Base-by-base conservation (phyloP, 345 rosid species). In the Boechera divaricarpa region DNA sequence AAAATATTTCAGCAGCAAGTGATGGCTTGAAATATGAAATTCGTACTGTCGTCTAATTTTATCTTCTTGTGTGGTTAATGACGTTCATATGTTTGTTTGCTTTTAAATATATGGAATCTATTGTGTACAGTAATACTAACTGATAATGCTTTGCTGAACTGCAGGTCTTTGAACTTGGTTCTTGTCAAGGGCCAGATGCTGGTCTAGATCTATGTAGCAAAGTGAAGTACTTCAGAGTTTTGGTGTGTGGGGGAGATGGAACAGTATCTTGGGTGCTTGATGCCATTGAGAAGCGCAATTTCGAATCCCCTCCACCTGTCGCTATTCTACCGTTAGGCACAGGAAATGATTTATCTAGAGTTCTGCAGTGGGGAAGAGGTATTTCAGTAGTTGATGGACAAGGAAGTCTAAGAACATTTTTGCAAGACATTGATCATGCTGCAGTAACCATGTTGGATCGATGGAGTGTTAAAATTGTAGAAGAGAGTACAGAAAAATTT, bases 221-320 rank as follows among this genome's bases (percentile, higher is more conserved):
- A 61, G 84, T 86, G 44, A 89, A 83, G 31, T 87, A 89, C 73
- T 91, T 89, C 57, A 85, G 91, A 78, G 87, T 89, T 79, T 84
- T 91, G 81, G 92, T 86, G 15, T 89, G 97, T 69, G 97, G 97
- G 48, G 97, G 97, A 63, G 97, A 91, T 83, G 97, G 97, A 41
- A 89, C 97, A 31, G 94, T 89, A 84, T 87, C 87, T 51, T 91
- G 97, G 97, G 91, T 91, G 70, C 87, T 91, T 57, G 89, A 86
- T 74, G 87, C 86, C 18, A 87, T 91, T 71, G 97, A 91, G 82
- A 87, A 73, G 76, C 89, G 78, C 51, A 87, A 87, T 80, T 87
- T 87, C 1, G 90, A 85, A 56, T 87, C 91, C 47, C 97, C 97
- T 70, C 94, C 97, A 79, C 94, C 97, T 10, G 87, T 91, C 21